Conservation (phyloP, 192 early-diverging fungal genomes). For the Podila verticillata region DNA sequence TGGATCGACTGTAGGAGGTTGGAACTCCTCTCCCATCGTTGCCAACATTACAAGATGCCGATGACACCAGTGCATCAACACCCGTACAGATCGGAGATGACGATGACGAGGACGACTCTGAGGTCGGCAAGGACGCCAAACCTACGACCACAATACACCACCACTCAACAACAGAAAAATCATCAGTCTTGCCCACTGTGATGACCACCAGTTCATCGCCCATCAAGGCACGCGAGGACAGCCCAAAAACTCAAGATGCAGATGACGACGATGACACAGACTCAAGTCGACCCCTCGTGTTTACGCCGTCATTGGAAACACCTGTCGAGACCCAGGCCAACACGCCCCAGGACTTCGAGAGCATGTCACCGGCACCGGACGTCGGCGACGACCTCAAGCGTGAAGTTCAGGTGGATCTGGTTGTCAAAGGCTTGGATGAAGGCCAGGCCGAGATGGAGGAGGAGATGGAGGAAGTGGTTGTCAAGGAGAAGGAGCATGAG, state of each 20-base stretch:
- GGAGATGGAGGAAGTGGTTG: conserved; percentile 39
- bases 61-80: conserved; percentile 37
- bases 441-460: conserved; percentile 52
- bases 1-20: conserved; percentile 22
- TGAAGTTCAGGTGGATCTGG: conserved; percentile 35
- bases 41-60: conserved; percentile 47
- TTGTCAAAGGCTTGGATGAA: conserved; percentile 45
- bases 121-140: not conserved
- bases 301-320: conserved; percentile 43
- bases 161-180: not conserved
- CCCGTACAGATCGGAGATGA: conserved; percentile 39
- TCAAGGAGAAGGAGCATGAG: conserved; percentile 35
- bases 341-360: conserved; percentile 50
- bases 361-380: conserved; percentile 44
- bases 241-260: conserved; percentile 4
- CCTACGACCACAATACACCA: not conserved
- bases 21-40: conserved; percentile 36
- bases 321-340: conserved; percentile 49
- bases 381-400: conserved; percentile 32
- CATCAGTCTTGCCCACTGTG: not conserved
- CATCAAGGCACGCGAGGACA: not conserved
- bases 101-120: conserved; percentile 40
- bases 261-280: conserved; percentile 50
- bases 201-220: conserved; percentile 1
- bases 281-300: conserved; percentile 41